Evolutionary conservation across 495 filamentous ascomycete genomes (phyloP).

Genomic region (Immersiella caudata): DNA sequence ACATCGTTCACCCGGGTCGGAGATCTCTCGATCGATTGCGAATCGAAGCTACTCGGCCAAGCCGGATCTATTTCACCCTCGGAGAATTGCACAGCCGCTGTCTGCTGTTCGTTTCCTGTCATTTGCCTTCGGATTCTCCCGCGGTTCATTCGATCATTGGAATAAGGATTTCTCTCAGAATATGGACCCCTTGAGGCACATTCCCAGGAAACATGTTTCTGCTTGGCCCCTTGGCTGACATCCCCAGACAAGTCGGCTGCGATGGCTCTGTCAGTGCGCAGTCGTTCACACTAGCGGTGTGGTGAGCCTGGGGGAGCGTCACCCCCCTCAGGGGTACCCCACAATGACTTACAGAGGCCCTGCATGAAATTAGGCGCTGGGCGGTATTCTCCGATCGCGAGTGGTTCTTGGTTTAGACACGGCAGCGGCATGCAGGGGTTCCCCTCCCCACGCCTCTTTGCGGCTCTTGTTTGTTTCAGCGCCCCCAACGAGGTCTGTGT

Average conservation of each 20-base stretch:
- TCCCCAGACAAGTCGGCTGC: not conserved
- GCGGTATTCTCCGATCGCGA: not conserved
- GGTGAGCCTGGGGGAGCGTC: not conserved
- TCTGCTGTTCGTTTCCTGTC: not conserved
- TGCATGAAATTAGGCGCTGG: not conserved
- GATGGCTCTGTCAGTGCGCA: not conserved
- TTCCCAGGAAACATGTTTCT: not conserved
- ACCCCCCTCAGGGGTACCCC: not conserved
- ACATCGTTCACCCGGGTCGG: not conserved
- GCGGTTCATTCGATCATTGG: not conserved
- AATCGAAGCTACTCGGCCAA: not conserved
- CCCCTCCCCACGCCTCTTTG: not conserved
- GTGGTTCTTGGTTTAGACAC: not conserved
- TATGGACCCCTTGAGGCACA: not conserved
- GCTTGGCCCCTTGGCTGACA: not conserved
- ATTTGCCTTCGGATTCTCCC: not conserved
- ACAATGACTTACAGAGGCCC: not conserved
- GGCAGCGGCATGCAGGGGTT: not conserved
- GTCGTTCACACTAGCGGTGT: not conserved
- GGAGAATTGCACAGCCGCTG: not conserved
- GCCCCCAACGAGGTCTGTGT: not conserved
- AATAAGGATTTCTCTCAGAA: not conserved
- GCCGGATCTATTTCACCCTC: not conserved
- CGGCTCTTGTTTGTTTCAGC: slow-evolving; percentile 1
- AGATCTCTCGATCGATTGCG: not conserved